Base-by-base conservation (phyloP, 2,329 filamentous ascomycete species). In the Allantophomopsis lycopodina region DNA sequence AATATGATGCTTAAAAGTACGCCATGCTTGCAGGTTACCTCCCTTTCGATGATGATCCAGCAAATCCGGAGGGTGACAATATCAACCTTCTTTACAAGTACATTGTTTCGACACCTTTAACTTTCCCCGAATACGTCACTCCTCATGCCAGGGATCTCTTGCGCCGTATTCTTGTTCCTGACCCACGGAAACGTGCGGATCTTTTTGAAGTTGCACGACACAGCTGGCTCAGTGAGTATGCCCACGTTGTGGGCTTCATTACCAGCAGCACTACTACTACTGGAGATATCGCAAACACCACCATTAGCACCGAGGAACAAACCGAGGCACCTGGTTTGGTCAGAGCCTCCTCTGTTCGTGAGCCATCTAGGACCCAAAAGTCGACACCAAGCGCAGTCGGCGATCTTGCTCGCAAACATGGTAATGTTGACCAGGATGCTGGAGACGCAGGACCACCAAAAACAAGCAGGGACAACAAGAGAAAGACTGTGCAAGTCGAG, bases 1-100 rank as follows among this genome's bases (percentile, higher is more conserved):
- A 46, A 49, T 47, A 42, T 40, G 48, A 43, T 35, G 31, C 54
- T n/a, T 54, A 96, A n/a, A n/a, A n/a, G 88, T 98, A 98, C 59
- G 91, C 91, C 42, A 98, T 98, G 91, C 71, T 98, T 52, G 91
- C 91, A 32, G 91, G 91, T 34, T 98, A 98, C 59, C 70, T 98
- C 11, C 91, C 91, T 3, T 98, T 98, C 55, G 91, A 98, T 53
- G 91, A 98, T 57, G 91, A 98, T 54, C 91, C 91, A 46, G 91
- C 88, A 35, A 98, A 98, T 56, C 91, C 91, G 2, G 91, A 98
- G 61, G 91, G 91, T 49, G 91, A 98, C 60, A 98, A 98, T 58
- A 98, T 98, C 65, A 98, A 98, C 58, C 72, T 98, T 10, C 69
- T 98, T 20, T 98, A 98, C 72, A 96, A 96, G 65, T 98, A 98